A percentile compares a stretch with the other conserved stretches of the same genome.
Conservation (phyloP, 2,329 filamentous ascomycete species). For the Aureobasidium sp. region DNA sequence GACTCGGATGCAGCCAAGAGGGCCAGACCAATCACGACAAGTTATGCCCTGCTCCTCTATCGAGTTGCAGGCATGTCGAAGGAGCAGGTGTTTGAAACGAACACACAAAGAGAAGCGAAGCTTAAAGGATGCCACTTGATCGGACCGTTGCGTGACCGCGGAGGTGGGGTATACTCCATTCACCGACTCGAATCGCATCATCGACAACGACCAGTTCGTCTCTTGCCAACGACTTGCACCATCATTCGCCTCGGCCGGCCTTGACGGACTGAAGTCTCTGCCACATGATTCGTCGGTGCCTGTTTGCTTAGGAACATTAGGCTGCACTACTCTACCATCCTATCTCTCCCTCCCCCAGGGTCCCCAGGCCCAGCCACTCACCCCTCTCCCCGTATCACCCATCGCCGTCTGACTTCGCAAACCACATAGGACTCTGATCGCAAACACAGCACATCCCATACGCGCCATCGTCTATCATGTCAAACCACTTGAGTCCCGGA, state of each 20-base stretch:
- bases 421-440: background rate
- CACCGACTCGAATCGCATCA: slow-evolving; percentile 5
- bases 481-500: background rate
- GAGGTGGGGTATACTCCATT: background rate
- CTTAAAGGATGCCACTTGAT: background rate
- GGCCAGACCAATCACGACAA: slow-evolving; percentile 1
- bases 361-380: background rate
- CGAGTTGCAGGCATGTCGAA: background rate
- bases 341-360: background rate
- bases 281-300: slow-evolving; percentile 4
- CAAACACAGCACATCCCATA: background rate
- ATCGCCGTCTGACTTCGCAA: background rate
- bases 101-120: background rate
- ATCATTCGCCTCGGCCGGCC: background rate
- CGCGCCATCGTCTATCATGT: background rate
- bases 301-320: background rate
- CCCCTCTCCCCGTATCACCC: slow-evolving; percentile 3
- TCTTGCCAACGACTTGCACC: slow-evolving; percentile 1
- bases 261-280: background rate
- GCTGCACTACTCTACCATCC: background rate
- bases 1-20: background rate
- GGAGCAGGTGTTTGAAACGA: background rate
- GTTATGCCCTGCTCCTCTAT: background rate
- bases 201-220: background rate
- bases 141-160: slow-evolving; percentile 5